Evolutionary conservation across 2,329 filamentous ascomycete genomes (phyloP).

Genomic region (Coniochaeta pulveracea): DNA sequence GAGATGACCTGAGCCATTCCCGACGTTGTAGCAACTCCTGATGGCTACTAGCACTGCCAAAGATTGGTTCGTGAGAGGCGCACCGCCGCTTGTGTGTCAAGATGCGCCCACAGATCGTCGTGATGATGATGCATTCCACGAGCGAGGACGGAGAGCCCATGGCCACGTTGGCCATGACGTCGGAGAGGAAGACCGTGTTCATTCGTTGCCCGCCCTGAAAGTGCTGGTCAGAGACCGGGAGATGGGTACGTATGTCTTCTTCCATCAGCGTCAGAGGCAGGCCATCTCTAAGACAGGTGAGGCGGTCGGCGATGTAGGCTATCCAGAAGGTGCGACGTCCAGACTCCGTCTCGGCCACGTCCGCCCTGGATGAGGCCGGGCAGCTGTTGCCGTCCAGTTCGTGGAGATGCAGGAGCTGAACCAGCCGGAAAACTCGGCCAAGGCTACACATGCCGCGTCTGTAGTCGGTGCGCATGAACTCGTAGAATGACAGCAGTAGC

Average conservation of each 20-base stretch:
- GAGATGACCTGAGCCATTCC: no score
- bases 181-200: constrained; percentile 11
- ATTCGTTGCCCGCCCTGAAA: constrained; percentile 15
- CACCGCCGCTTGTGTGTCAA: constrained; percentile 12
- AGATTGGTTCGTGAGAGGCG: no score
- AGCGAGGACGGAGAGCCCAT: constrained; percentile 11
- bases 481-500: constrained; percentile 14
- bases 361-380: constrained; percentile 1
- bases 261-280: constrained; percentile 14
- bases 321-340: constrained; percentile 16
- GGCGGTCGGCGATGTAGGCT: constrained; percentile 15
- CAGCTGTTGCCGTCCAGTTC: constrained; percentile 8
- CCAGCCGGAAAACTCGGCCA: constrained; percentile 22
- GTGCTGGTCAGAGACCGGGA: constrained; percentile 14
- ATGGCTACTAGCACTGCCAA: no score
- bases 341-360: constrained; percentile 12
- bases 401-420: constrained; percentile 12
- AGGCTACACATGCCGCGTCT: constrained; percentile 21
- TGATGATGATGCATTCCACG: constrained; percentile 11
- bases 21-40: no score
- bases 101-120: constrained; percentile 11
- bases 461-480: constrained; percentile 12
- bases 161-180: constrained; percentile 9
- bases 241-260: constrained; percentile 15
- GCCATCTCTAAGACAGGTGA: constrained; percentile 12